Conservation (phyloP, 2,329 filamentous ascomycete species). For the Penicillium vulpinum region DNA sequence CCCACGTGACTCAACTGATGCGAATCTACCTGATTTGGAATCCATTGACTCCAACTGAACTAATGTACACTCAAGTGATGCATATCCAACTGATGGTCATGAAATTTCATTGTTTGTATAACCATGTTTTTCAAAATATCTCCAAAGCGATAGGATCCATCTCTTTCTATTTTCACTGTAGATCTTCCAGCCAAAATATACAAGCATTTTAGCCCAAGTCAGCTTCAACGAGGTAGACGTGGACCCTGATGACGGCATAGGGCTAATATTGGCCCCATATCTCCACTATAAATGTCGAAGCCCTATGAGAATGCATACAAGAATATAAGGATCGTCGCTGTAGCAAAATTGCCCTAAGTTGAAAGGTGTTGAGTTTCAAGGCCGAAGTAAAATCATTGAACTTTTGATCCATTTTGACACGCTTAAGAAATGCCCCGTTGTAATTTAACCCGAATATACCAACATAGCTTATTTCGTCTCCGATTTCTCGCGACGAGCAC, state of each 20-base stretch:
- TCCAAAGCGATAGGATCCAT: background rate
- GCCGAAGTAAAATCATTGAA: background rate
- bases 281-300: background rate
- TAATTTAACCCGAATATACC: background rate
- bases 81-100: background rate
- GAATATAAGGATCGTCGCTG: background rate
- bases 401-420: slow-evolving; percentile 3
- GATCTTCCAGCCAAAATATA: background rate
- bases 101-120: background rate
- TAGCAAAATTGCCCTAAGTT: background rate
- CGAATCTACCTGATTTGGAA: background rate
- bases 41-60: background rate
- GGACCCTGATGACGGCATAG: slow-evolving; percentile 2
- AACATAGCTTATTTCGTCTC: slow-evolving; percentile 19
- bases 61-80: background rate
- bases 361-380: background rate
- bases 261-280: background rate
- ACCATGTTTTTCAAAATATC: background rate
- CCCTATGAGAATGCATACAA: background rate
- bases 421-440: slow-evolving; percentile 4
- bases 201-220: background rate
- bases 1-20: background rate
- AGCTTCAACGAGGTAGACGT: background rate
- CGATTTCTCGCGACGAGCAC: slow-evolving; percentile 62
- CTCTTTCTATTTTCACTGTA: background rate